Conservation (phyloP, 2,329 filamentous ascomycete species). For the Aspergillus latus region DNA sequence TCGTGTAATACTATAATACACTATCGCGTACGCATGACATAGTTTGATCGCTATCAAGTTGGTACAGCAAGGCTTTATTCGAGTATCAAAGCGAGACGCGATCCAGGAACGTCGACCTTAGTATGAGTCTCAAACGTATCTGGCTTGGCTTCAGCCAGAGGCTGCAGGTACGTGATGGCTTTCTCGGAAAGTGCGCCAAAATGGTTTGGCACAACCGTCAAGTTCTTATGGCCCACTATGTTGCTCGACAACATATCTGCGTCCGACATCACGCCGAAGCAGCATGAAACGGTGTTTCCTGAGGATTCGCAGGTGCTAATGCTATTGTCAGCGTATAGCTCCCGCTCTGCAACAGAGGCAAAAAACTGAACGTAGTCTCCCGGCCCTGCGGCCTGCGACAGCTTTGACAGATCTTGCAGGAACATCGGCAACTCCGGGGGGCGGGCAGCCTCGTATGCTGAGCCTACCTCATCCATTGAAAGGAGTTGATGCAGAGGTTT, state of each 20-base stretch:
- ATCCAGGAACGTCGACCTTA: slow-evolving; percentile 39
- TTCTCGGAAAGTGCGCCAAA: slow-evolving; percentile 45
- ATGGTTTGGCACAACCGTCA: slow-evolving; percentile 29
- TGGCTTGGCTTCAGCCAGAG: slow-evolving; percentile 13
- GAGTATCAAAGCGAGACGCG: slow-evolving; percentile 25
- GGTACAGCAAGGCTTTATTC: slow-evolving; percentile 4
- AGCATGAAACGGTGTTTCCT: slow-evolving; percentile 24
- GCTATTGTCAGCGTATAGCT: neutral
- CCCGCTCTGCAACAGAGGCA: slow-evolving; percentile 31
- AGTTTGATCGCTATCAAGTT: too few species aligned
- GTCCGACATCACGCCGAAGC: slow-evolving; percentile 36
- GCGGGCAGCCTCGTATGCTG: slow-evolving; percentile 6
- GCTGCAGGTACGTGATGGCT: slow-evolving; percentile 36
- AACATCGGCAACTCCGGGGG: slow-evolving; percentile 22
- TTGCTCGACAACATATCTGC: slow-evolving; percentile 19
- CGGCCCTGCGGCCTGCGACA: slow-evolving; percentile 40
- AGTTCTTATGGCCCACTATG: slow-evolving; percentile 12
- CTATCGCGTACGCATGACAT: too few species aligned
- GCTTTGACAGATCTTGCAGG: slow-evolving; percentile 35
- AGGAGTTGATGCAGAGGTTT: slow-evolving; percentile 25
- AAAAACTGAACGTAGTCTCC: slow-evolving; percentile 46
- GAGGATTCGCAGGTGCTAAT: neutral
- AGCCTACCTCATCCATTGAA: slow-evolving; percentile 17
- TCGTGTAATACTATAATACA: neutral
- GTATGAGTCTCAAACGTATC: slow-evolving; percentile 25